Percentiles rank a stretch among this genome's conserved stretches.
These are phyloP conservation scores for Ramaria sp. DNA, from an alignment of 768 basidiomycete genomes.

Conservation along the genomic window DNA sequence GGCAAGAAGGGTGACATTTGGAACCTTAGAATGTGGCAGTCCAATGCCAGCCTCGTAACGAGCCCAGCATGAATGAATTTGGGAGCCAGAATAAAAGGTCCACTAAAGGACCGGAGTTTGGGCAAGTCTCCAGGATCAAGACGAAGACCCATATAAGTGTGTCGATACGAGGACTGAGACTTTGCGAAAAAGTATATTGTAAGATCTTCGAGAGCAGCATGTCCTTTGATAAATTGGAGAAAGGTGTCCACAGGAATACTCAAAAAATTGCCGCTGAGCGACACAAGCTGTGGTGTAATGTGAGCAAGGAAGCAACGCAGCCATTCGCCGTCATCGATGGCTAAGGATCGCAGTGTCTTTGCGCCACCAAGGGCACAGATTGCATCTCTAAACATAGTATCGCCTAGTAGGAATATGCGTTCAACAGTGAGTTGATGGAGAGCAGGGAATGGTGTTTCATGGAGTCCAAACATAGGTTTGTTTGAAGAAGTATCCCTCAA, in stretches of 20 bases:
- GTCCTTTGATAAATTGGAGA: neutral
- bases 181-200: neutral
- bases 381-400: neutral
- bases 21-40: too few relatives aligned
- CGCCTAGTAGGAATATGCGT: neutral
- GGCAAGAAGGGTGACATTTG: too few relatives aligned
- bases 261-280: neutral
- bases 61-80: too few relatives aligned
- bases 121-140: too few relatives aligned
- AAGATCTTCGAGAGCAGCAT: neutral
- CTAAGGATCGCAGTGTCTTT: neutral
- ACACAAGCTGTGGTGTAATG: neutral
- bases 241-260: neutral
- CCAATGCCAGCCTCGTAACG: too few relatives aligned
- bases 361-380: neutral
- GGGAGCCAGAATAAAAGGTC: too few relatives aligned
- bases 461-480: neutral
- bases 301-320: neutral
- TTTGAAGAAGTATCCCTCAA: neutral
- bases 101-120: too few relatives aligned
- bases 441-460: neutral
- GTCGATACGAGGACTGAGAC: neutral
- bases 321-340: neutral
- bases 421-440: neutral
- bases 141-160: too few relatives aligned